Base-by-base conservation (phyloP, 805 yeast genomes). In the Blastobotrys parvus region DNA sequence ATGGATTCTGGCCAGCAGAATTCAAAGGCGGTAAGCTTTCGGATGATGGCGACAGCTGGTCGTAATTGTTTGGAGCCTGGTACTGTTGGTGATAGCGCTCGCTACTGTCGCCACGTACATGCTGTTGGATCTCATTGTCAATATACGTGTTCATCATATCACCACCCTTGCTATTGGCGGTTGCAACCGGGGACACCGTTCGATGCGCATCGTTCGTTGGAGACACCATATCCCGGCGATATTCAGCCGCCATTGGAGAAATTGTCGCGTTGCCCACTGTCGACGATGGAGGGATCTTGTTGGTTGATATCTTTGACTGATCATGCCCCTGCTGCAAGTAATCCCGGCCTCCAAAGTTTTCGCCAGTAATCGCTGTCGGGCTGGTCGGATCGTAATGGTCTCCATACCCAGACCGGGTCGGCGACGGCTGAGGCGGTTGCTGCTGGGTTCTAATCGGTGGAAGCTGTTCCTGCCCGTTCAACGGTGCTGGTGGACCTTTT, bases 251-350 rank as follows among this genome's bases (percentile, higher is more conserved):
- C 33, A 42, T 41, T 11, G 55, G 51, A 23, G 52, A 49, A 4
- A 43, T 39, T 2, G 51, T 45, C 4, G 49, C 15, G 13, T 37
- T 47, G 19, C 40, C 54, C 15, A 47, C 47, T 6, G 46, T 46
- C 6, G 51, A 44, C 2, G 51, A 23, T 4, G 53, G 54, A 10
- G 53, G 54, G 27, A 51, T 51, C 41, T 47, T 47, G 23, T 51
- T 49, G 5, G 53, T 49, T 3, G 54, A 49, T n/a, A 51, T 50
- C 30, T 42, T 45, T 6, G 52, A 37, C 25, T 23, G 41, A n/a
- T 13, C 66, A 63, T 2, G 65, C 68, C 2, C 64, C 65, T 45
- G 64, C 68, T 48, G 65, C 51, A 39, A 61, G 69, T 1, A 66
- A 61, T 25, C 67, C 62, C 41, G 61, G 68, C 3, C 61, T 62